A percentile compares a stretch with the other conserved stretches of the same genome.
phyloP scores from a whole-genome alignment of 1,284 basidiomycete genomes.

The Ustilago lituana region DNA sequence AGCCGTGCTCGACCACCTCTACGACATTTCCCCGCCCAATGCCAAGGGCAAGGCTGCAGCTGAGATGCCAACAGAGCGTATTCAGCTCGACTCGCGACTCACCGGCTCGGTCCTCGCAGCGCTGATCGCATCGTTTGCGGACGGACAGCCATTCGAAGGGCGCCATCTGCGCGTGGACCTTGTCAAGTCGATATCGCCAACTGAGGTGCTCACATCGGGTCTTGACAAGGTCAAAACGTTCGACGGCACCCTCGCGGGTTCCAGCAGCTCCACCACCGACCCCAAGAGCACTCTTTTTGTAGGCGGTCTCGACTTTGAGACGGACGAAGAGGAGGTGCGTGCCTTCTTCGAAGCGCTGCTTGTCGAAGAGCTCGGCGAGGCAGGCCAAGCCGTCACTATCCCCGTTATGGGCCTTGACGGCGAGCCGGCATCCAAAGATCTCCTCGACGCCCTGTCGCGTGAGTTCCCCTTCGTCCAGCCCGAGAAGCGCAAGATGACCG shows the following conservation, averaged over 20 bases:
- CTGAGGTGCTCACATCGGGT: conserved; percentile 54
- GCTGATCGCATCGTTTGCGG: conserved; percentile 74
- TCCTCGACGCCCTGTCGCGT: conserved; percentile 23
- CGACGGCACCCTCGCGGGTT: conserved; percentile 45
- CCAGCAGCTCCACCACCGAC: conserved; percentile 45
- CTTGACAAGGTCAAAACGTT: conserved; percentile 57
- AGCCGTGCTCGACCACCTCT: conserved; percentile 36
- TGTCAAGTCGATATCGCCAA: conserved; percentile 50
- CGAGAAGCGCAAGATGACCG: conserved; percentile 22
- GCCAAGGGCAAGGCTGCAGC: conserved; percentile 29
- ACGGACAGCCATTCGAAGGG: conserved; percentile 80
- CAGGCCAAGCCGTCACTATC: conserved; percentile 36
- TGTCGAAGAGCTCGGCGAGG: conserved; percentile 76
- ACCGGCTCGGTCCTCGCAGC: conserved; percentile 73
- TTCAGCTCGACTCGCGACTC: conserved; percentile 41
- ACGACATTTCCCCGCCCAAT: conserved; percentile 28
- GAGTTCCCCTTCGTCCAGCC: conserved; percentile 33
- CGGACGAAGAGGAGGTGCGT: conserved; percentile 87
- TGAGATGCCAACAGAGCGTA: background rate
- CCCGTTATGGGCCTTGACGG: conserved; percentile 42
- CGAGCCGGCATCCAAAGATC: conserved; percentile 13
- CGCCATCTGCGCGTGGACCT: conserved; percentile 67
- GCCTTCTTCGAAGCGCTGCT: conserved; percentile 85
- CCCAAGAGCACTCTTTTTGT: conserved; percentile 83
- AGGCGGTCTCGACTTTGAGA: conserved; percentile 90